Evolutionary conservation across 2,329 filamentous ascomycete species (phyloP).

Genomic region (Malbranchea zuffiana): DNA sequence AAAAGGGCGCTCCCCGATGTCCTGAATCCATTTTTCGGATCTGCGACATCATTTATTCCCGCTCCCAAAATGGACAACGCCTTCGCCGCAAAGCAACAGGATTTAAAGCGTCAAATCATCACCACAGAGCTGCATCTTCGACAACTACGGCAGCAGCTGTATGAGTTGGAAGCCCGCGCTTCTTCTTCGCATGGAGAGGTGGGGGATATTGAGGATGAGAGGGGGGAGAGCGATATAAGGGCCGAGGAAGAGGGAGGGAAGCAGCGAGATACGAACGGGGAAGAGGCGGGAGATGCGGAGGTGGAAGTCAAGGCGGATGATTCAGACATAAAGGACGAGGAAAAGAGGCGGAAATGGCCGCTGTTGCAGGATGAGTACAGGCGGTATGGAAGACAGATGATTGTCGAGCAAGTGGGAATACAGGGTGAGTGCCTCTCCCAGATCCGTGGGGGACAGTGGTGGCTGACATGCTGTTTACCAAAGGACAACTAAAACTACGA

Average conservation of each 20-base stretch:
- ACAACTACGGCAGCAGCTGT: constrained; percentile 27
- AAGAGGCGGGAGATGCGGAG: neutral
- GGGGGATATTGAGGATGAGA: neutral
- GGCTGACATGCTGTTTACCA: constrained; percentile 1
- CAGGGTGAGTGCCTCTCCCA: constrained; percentile 41
- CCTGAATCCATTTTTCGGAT: too few relatives aligned
- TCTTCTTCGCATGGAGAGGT: neutral
- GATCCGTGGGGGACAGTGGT: neutral
- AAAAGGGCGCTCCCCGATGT: too few relatives aligned
- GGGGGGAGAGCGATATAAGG: constrained; percentile 4
- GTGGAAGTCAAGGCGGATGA: neutral
- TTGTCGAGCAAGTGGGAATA: constrained; percentile 70
- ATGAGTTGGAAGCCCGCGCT: constrained; percentile 8
- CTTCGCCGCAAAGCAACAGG: neutral
- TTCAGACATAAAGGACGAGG: neutral
- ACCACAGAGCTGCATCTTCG: constrained; percentile 29
- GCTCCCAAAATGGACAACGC: neutral
- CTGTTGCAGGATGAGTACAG: constrained; percentile 63
- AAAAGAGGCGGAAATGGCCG: constrained; percentile 47
- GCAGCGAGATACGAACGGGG: constrained; percentile 3
- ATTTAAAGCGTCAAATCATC: constrained; percentile 23
- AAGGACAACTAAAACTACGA: constrained; percentile 67
- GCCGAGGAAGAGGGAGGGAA: constrained; percentile 1
- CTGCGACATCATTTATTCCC: neutral
- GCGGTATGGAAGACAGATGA: constrained; percentile 82